phyloP scores from a whole-genome alignment of 495 filamentous ascomycete genomes.

The Aspergillus coremiiformis region DNA sequence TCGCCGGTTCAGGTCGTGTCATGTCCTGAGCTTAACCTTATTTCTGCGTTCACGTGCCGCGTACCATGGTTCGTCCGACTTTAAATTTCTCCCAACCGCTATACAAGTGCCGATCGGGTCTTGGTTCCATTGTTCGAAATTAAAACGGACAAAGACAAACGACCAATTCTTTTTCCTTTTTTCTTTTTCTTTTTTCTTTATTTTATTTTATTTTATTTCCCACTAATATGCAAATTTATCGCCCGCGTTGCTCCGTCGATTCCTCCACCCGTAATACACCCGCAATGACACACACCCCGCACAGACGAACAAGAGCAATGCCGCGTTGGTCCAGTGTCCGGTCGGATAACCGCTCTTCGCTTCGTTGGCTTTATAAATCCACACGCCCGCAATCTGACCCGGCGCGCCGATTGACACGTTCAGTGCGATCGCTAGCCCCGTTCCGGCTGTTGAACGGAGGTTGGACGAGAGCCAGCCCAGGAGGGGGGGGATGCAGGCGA shows the following conservation, averaged over 20 bases:
- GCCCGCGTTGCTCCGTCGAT: conserved; percentile 16
- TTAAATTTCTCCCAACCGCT: not conserved
- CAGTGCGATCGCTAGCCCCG: conserved; percentile 60
- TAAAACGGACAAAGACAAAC: no score
- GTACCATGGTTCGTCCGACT: conserved; percentile 21
- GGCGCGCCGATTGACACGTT: conserved; percentile 60
- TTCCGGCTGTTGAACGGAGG: conserved; percentile 53
- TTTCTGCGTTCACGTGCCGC: conserved; percentile 17
- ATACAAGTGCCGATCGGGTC: not conserved
- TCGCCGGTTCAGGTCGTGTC: conserved; percentile 3
- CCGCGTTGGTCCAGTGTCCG: conserved; percentile 51
- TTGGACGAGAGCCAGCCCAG: conserved; percentile 67
- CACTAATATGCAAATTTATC: conserved; percentile 31
- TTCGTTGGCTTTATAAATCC: conserved; percentile 63
- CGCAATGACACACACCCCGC: conserved; percentile 31
- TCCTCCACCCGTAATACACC: conserved; percentile 34
- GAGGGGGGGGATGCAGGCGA: conserved; percentile 54
- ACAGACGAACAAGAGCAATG: conserved; percentile 35
- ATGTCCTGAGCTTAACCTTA: conserved; percentile 23
- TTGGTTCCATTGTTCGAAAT: not conserved
- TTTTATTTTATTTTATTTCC: no score
- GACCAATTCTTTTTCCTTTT: no score
- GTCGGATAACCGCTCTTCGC: conserved; percentile 56
- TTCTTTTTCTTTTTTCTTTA: no score
- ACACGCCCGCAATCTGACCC: conserved; percentile 64